Conservation (phyloP, 176 grass and related monocot genomes). For the Guadua angustifolia region DNA sequence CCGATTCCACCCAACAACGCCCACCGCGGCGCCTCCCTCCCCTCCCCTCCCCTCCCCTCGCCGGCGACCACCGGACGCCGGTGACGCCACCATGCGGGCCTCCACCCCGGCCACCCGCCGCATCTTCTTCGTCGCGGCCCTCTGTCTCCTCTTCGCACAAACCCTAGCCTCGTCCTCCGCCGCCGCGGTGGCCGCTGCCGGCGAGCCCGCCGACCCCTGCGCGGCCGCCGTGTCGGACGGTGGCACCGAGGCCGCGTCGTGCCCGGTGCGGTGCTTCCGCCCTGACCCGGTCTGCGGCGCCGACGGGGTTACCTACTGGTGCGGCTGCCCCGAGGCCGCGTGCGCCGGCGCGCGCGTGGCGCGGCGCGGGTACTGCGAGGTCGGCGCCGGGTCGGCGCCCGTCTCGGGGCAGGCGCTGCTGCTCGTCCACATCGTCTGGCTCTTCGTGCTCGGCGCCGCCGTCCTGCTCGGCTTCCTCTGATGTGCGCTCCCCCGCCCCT, state of each 20-base stretch:
- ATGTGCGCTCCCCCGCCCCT: neutral
- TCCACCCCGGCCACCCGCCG: neutral
- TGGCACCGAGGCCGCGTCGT: slow-evolving; percentile 32
- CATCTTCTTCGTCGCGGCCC: slow-evolving; percentile 36
- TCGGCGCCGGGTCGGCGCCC: slow-evolving; percentile 63
- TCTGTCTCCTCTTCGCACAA: slow-evolving; percentile 50
- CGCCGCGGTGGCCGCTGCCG: slow-evolving; percentile 3
- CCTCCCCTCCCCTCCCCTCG: neutral
- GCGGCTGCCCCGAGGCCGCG: slow-evolving; percentile 78
- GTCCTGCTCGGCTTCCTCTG: slow-evolving; percentile 89
- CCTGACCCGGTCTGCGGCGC: slow-evolving; percentile 85
- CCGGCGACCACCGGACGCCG: slow-evolving; percentile 51
- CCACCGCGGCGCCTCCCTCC: neutral
- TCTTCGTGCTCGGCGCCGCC: slow-evolving; percentile 81
- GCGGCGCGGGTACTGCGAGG: slow-evolving; percentile 77
- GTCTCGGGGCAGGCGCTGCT: slow-evolving; percentile 81
- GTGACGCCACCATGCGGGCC: slow-evolving; percentile 48
- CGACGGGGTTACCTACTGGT: slow-evolving; percentile 85
- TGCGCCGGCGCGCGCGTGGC: slow-evolving; percentile 75
- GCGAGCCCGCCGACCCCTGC: slow-evolving; percentile 47
- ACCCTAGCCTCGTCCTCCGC: slow-evolving; percentile 54
- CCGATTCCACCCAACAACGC: slow-evolving; percentile 24
- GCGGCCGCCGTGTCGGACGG: slow-evolving; percentile 46
- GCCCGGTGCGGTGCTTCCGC: slow-evolving; percentile 79
- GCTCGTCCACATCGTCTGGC: slow-evolving; percentile 93